Base-by-base conservation (phyloP, 345 rosid species). In the Eutrema yunnanense region DNA sequence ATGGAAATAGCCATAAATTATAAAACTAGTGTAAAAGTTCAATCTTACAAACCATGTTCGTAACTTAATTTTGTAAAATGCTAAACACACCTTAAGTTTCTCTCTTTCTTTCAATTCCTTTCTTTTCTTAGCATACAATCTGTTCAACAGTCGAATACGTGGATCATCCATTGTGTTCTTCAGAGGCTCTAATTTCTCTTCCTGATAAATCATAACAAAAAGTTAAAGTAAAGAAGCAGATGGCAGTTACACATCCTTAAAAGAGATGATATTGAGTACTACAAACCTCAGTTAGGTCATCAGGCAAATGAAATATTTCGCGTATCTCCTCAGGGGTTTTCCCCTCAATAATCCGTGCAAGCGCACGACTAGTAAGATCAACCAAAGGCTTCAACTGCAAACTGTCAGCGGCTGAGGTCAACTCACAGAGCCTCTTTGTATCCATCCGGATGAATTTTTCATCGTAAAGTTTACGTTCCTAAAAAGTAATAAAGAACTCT, bases 381-480 rank as follows among this genome's bases (percentile, higher is more conserved):
- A 90, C 96, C 83, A 93, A 78, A 70, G 97, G 93, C 80, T 85
- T 89, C 73, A 94, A 77, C 78, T 94, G 96, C 74, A 93, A 90
- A 84, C 96, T 88, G 75, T 93, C 98, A 41, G 97, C 98, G 38
- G 98, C 98, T 72, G 98, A 90, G 77, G 96, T 90, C 86, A 93
- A 78, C 76, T 93, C 98, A 76, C 98, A 90, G 5, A 93, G 86
- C 81, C 86, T 86, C 77, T 86, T 90, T 54, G 96, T 90, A 76
- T 87, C 96, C 97, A 93, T 88, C 64, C 97, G 84, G 72, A 93
- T 85, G 74, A 90, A 93, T 78, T 81, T 89, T 71, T 90, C 98
- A 75, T 93, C 98, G 82, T 84, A 87, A 69, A 84, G 71, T 74
- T 90, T 93, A 56, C 90, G 87, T 68, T 93, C 98, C 98, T 89